These are phyloP conservation scores for Starmerella riodocensis DNA, from an alignment of 805 yeast species.

Conservation along the genomic window DNA sequence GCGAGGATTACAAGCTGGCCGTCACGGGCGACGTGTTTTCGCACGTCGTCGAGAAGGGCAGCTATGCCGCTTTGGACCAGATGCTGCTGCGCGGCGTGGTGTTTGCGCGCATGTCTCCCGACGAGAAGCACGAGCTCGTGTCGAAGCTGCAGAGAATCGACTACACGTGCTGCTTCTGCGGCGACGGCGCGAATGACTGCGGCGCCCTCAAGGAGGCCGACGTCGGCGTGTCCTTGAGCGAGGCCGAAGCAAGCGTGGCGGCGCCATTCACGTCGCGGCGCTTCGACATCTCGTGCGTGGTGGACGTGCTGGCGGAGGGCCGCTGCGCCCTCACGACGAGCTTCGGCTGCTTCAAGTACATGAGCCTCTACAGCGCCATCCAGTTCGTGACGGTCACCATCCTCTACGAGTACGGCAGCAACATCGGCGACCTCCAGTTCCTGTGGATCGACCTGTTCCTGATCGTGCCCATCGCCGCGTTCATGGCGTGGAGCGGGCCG, in stretches of 20 bases:
- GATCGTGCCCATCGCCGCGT: slow-evolving; percentile 87
- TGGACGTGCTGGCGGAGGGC: slow-evolving; percentile 86
- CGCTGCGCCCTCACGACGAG: slow-evolving; percentile 89
- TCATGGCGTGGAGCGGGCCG: slow-evolving; percentile 95
- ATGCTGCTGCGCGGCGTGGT: slow-evolving; percentile 62
- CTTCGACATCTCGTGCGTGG: slow-evolving; percentile 85
- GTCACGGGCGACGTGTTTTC: slow-evolving; percentile 89
- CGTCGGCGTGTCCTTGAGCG: slow-evolving; percentile 89
- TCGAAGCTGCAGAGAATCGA: slow-evolving; percentile 72
- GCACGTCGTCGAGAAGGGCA: slow-evolving; percentile 41
- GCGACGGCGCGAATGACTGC: slow-evolving; percentile 99
- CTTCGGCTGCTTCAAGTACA: slow-evolving; percentile 92
- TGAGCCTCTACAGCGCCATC: slow-evolving; percentile 93
- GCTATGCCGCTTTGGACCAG: slow-evolving; percentile 36
- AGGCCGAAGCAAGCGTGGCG: slow-evolving; percentile 97
- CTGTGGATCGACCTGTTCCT: slow-evolving; percentile 81
- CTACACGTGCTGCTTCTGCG: slow-evolving; percentile 93
- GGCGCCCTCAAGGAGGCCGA: slow-evolving; percentile 97
- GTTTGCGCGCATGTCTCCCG: slow-evolving; percentile 97
- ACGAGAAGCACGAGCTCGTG: slow-evolving; percentile 92
- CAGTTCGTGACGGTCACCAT: slow-evolving; percentile 83
- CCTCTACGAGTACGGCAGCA: slow-evolving; percentile 75
- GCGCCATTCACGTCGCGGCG: slow-evolving; percentile 91
- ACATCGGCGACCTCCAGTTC: slow-evolving; percentile 93
- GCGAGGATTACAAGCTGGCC: slow-evolving; percentile 51